Evolutionary conservation across 164 flowering plant species (phyloP).

Genomic region (Dillenia suffruticosa): DNA sequence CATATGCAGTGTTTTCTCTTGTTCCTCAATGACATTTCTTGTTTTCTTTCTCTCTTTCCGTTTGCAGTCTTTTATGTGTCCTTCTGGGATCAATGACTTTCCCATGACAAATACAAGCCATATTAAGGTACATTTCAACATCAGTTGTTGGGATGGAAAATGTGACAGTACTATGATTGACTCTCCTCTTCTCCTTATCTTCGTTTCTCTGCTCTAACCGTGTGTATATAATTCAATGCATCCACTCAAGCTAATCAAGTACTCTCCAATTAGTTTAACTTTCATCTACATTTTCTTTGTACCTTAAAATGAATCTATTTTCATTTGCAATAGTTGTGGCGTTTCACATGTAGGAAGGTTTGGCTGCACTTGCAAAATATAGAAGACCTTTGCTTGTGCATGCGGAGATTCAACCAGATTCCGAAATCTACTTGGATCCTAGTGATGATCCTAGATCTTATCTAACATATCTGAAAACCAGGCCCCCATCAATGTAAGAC

Average conservation of each 20-base stretch:
- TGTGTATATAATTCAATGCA: background rate
- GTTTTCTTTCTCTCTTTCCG: conserved; percentile 10
- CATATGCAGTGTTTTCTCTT: too few relatives aligned
- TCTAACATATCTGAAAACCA: conserved; percentile 74
- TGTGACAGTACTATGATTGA: too few relatives aligned
- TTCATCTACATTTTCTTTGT: background rate
- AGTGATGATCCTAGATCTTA: conserved; percentile 53
- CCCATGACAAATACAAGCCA: conserved; percentile 92
- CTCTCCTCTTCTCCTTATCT: background rate
- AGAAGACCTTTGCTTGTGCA: conserved; percentile 93
- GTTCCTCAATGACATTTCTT: background rate
- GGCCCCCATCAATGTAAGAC: conserved; percentile 81
- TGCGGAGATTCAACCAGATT: conserved; percentile 66
- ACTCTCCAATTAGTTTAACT: background rate
- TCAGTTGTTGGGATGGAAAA: too few relatives aligned
- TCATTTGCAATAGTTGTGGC: background rate
- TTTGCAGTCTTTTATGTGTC: conserved; percentile 96
- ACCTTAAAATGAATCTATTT: background rate
- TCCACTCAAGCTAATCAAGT: background rate
- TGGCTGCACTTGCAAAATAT: conserved; percentile 73
- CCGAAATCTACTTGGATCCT: conserved; percentile 20
- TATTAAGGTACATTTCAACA: conserved; percentile 63
- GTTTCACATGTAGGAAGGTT: conserved; percentile 51
- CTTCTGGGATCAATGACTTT: conserved; percentile 97
- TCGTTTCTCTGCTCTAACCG: background rate